These are phyloP conservation scores for Blumeria graminis DNA, from an alignment of 2,329 filamentous ascomycete genomes.

Conservation along the genomic window DNA sequence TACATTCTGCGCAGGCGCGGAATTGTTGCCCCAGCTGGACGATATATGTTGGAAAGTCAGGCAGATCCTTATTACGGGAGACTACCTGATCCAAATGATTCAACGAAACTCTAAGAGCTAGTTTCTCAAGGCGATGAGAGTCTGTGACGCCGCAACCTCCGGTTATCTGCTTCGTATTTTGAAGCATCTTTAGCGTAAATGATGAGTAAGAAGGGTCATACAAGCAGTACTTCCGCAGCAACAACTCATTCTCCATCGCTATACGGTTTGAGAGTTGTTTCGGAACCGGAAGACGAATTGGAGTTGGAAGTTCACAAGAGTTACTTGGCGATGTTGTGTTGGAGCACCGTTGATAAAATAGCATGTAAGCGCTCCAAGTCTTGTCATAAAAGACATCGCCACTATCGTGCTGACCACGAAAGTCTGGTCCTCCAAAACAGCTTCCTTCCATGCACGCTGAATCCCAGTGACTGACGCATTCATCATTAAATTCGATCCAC, in stretches of 20 bases:
- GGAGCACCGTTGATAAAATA: constrained; percentile 76
- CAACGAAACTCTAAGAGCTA: constrained; percentile 30
- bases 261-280: constrained; percentile 32
- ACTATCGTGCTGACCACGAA: constrained; percentile 22
- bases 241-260: constrained; percentile 42
- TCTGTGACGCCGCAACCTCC: constrained; percentile 22
- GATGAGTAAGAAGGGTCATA: constrained; percentile 47
- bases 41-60: constrained; percentile 34
- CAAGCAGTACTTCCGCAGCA: constrained; percentile 55
- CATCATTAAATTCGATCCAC: constrained; percentile 92
- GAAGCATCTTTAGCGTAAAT: constrained; percentile 40
- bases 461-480: constrained; percentile 56
- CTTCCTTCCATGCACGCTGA: constrained; percentile 44
- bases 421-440: constrained; percentile 56
- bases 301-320: constrained; percentile 15
- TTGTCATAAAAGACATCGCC: constrained; percentile 33
- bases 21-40: constrained; percentile 26
- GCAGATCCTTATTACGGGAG: constrained; percentile 42
- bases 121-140: constrained; percentile 22
- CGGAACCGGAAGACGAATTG: constrained; percentile 23
- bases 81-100: constrained; percentile 54
- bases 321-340: constrained; percentile 31
- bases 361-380: constrained; percentile 80
- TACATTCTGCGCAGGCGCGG: constrained; percentile 27
- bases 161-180: constrained; percentile 26